These are phyloP conservation scores for Salix suchowensis DNA, from an alignment of 345 rosid species.

Conservation along the genomic window DNA sequence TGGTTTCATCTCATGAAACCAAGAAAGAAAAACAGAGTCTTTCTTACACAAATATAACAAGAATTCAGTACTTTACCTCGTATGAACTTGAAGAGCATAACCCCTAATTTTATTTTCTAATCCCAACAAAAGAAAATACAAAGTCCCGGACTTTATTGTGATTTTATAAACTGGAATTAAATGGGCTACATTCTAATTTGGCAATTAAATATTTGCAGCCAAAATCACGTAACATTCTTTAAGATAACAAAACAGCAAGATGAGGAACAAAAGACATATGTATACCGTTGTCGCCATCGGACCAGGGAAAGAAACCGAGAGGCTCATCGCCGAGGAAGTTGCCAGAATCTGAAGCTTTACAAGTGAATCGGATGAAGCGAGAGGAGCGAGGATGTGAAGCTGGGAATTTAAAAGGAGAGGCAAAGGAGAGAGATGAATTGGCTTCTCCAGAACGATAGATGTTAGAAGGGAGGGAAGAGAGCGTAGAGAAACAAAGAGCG, in stretches of 20 bases:
- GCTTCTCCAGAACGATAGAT: conserved; percentile 28
- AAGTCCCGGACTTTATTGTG: not conserved
- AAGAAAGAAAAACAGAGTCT: not conserved
- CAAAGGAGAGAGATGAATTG: conserved; percentile 21
- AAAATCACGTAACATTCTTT: not conserved
- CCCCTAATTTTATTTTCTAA: not conserved
- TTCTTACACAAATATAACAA: not conserved
- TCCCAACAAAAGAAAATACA: not conserved
- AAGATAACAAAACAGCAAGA: not conserved
- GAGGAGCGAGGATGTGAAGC: conserved; percentile 20
- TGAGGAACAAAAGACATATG: not conserved
- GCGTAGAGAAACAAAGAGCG: conserved; percentile 1
- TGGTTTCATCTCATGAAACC: not conserved
- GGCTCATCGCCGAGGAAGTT: conserved; percentile 56
- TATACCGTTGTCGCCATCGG: conserved; percentile 47
- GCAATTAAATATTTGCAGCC: not conserved
- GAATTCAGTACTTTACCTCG: not conserved
- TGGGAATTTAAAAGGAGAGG: conserved; percentile 25
- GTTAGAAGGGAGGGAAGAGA: conserved; percentile 18
- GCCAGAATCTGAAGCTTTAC: conserved; percentile 50
- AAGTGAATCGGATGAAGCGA: conserved; percentile 42
- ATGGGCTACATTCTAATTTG: not conserved
- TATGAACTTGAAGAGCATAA: not conserved
- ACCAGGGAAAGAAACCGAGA: conserved; percentile 70
- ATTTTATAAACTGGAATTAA: not conserved